Evolutionary conservation across 257 asterid genomes (phyloP), one percentile per base, ranked within the genome.

Genomic region (Fraxinus quadrangulata): DNA sequence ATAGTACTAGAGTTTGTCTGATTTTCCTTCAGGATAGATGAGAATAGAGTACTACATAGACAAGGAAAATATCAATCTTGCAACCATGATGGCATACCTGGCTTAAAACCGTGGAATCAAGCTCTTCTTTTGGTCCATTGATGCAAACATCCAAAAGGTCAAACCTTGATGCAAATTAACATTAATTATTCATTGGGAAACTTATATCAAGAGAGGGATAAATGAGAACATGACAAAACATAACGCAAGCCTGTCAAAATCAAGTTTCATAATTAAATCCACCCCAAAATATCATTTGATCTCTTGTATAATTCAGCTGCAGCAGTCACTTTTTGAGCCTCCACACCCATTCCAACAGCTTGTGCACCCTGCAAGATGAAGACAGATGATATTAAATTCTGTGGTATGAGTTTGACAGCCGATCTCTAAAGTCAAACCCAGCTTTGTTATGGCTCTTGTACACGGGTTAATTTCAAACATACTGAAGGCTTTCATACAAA

Each of bases 111-210:
- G 99, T 96, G 82, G 97, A 93, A 87, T 93, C 92, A 67, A 96
- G 90, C 90, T 92, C 93, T 75, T 92, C 96, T 70, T 96, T 96
- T 81, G 99, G 98, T 71, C 99, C 99, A 81, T 85, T 91, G n/a
- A 88, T 82, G 89, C 99, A 95, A 67, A 87, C 77, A 74, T 93
- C 98, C 91, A 93, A 86, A 65, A 95, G 92, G 92, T 96, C 96
- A 73, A 87, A 93, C 89, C 97, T 92, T 77, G 75, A 84, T 45
- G 28, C 54, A 66, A 67, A 73, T 7, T 19, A 75, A 79, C 42
- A 79, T 66, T 24, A 21, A 59, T 79, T 36, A 80, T 84, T 31
- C 37, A 75, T 71, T 36, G 73, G 23, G 73, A 68, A 54, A 77
- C 51, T 68, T 26, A 63, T 14, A 1, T 47, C 19, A 14, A 47